Base-by-base conservation (phyloP, 331 rosid species). In the Quercus lobata region DNA sequence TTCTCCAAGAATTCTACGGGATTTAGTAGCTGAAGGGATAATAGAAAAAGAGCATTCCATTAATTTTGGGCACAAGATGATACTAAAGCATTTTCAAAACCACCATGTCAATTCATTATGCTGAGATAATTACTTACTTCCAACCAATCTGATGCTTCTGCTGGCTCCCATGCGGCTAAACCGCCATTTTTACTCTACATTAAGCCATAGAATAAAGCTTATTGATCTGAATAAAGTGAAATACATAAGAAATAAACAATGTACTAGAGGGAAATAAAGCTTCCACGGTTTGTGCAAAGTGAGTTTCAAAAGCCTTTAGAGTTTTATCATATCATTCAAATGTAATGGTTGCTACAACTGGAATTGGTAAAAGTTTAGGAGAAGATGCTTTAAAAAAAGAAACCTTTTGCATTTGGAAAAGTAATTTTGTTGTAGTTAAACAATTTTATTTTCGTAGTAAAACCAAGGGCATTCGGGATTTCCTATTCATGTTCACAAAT, bases 171-270 rank as follows among this genome's bases (percentile, higher is more conserved):
- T 3, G 90, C 95, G 27, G 97, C 5, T 30, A 90, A 77, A 65
- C 97, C 97, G 25, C 97, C 97, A 3, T 86, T 93, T 53, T 86
- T 84, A 85, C 97, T 88, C 98, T 91, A 49, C 56, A 81, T 53
- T 54, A 60, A 7, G 52, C 25, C 72, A 66, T 18, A 34, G 7
- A 66, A 66, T 32, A 66, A 2, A 66, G 49, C 49, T 22, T 66
- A 66, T 66, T 34, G 44, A 66, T 32, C 34, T 15, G 16, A 18
- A 34, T 25, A 4, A 12, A 17, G 1, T 4, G 25, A 34, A 19
- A 17, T 32, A 7, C 49, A 7, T 3, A 1, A 14, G 72, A 32
- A 66, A 66, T 1, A 66, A 66, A 66, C 49, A 32, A 6, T 18
- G 69, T 18, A 62, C 69, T 25, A 62, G 17, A 3, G 54, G 16